Evolutionary conservation across 2,329 filamentous ascomycete genomes (phyloP).

Genomic region (Rosellinia necatrix): DNA sequence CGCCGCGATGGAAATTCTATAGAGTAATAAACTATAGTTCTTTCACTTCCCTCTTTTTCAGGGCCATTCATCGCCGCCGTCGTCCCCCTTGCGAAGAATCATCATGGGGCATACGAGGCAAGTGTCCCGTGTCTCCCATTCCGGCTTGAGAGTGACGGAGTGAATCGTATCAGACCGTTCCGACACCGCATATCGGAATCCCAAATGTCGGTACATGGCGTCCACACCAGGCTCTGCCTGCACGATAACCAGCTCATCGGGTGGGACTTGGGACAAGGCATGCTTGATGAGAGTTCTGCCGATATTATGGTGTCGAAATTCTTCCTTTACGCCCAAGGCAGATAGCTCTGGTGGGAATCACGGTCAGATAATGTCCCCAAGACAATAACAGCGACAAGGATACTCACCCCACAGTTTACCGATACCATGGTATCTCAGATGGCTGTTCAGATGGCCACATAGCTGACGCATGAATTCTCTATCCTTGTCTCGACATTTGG

Average conservation of each 20-base stretch:
- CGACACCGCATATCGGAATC: constrained; percentile 2
- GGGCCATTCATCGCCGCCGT: too few species aligned
- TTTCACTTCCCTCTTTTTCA: too few species aligned
- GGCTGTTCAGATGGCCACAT: background rate
- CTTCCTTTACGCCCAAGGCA: constrained; percentile 5
- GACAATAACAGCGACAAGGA: background rate
- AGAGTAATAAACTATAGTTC: too few species aligned
- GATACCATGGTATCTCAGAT: background rate
- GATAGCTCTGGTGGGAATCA: background rate
- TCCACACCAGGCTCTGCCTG: background rate
- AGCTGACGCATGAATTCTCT: background rate
- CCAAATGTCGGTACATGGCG: constrained; percentile 4
- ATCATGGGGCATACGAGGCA: too few species aligned
- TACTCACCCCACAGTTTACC: constrained; percentile 7
- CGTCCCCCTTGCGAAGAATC: background rate
- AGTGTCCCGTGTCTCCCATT: too few species aligned
- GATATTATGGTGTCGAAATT: constrained; percentile 1
- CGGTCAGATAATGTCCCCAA: background rate
- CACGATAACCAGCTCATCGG: background rate
- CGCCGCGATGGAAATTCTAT: too few species aligned
- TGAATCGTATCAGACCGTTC: background rate
- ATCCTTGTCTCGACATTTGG: background rate
- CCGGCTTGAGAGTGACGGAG: background rate
- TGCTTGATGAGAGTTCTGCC: constrained; percentile 7
- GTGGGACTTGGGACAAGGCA: constrained; percentile 4